Base-by-base conservation (phyloP, 2,329 filamentous ascomycete genomes). In the Penicillium sp. region DNA sequence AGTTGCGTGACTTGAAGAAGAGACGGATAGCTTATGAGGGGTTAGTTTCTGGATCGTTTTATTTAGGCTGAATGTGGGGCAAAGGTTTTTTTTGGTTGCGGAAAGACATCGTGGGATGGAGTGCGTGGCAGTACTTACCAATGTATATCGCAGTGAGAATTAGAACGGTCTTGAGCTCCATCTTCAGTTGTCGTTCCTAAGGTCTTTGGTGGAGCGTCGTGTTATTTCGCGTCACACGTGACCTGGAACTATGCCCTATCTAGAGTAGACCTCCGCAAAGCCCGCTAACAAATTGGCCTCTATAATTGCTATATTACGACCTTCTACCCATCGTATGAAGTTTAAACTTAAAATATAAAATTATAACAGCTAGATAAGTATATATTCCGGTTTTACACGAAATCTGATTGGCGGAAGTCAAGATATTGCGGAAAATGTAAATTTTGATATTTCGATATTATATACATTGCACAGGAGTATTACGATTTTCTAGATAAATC, bases 101-200 rank as follows among this genome's bases (percentile, higher is more conserved):
- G 36, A 8, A 3, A 34, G 4, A 21, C 7, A 10, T 29, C 7
- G 7, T 4, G 0, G 38, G 21, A 19, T 1, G 5, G 39, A 2
- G 10, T 21, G 9, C 16, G n/a, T 50, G n/a, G 8, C 23, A 11
- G 13, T 15, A 38, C 60, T 59, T 53, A 67, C 65, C 62, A 25
- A 66, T 60, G 29, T 60, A 66, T 19, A 64, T 41, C 4, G 51
- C 57, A 44, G 59, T 40, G 34, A 65, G 34, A 57, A 66, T 63
- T 41, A 64, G 39, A 48, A 64, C 38, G 46, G 61, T 65, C 34
- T 57, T 59, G 43, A 64, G 55, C 54, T 66, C 61, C 64, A 66
- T 66, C 46, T 50, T 66, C 56, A 58, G 39, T 46, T 50, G 58
- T 58, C 55, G 41, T 52, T 36, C 36, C 27, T 23, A 40, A 9